Evolutionary conservation across 202 grass and related monocot species (phyloP).

Genomic region (Panicum virgatum): DNA sequence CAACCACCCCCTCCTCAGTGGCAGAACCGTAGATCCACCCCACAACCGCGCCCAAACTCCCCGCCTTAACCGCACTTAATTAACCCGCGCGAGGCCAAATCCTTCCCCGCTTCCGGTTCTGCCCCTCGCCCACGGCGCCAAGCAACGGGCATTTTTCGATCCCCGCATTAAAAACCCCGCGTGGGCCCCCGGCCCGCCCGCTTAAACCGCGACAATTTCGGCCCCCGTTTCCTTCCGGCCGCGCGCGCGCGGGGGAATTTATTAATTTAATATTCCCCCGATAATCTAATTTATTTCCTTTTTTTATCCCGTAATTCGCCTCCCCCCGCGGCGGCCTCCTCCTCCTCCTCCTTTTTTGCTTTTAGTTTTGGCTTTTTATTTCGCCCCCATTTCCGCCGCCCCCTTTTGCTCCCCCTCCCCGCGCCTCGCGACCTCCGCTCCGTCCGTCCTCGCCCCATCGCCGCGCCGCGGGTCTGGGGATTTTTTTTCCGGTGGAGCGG

Average conservation of each 20-base stretch:
- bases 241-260: background rate
- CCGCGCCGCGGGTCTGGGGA: background rate
- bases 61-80: background rate
- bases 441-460: conserved; percentile 16
- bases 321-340: conserved; percentile 4
- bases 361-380: conserved; percentile 82
- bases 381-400: conserved; percentile 45
- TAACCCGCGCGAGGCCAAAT: background rate
- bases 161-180: conserved; percentile 43
- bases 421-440: conserved; percentile 24
- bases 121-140: conserved; percentile 23
- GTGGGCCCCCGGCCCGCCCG: background rate
- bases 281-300: conserved; percentile 50
- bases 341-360: conserved; percentile 55
- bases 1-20: background rate
- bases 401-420: conserved; percentile 19
- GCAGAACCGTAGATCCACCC: background rate
- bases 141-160: conserved; percentile 46
- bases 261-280: conserved; percentile 43
- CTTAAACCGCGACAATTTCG: conserved; percentile 51
- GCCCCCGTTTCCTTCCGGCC: conserved; percentile 36
- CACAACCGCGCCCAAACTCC: background rate
- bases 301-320: conserved; percentile 51
- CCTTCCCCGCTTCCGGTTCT: background rate
- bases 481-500: background rate